Evolutionary conservation across 805 yeast species (phyloP), one percentile per base, ranked within the genome.

Genomic region (Grigorovia humatica): DNA sequence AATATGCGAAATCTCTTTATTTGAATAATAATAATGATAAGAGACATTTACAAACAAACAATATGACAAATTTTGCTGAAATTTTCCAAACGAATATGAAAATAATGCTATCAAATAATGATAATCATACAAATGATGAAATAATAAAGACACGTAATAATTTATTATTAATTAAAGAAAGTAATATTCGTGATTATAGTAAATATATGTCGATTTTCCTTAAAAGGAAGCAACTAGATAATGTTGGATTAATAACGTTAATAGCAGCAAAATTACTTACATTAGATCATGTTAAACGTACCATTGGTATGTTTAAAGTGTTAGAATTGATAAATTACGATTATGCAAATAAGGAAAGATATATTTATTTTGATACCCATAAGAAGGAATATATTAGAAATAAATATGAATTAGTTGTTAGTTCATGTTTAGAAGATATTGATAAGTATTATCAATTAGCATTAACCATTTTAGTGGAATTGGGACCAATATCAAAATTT

Each of bases 131-230:
- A 38, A 5, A n/a, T 13, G n/a, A 15, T 17, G 48, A 23, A 27
- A 50, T 46, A 1, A 51, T 44, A 42, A 59, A 53, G 23, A 53
- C 58, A 9, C 59, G 65, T 44, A 53, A 52, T 15, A 57, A 55
- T 44, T 48, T 67, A 43, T 46, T 59, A 15, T 50, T 63, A 11
- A 54, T 66, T 23, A 61, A 58, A 59, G 48, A 52, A 15, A 49
- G 59, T 1, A 58, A 57, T 43, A 41, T 40, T 9, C 55, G 60
- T 42, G 69, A 67, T 11, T 65, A 67, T 48, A 62, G 59, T 46
- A 67, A 66, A 43, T 63, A 61, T 47, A 57, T 66, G 62, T 58
- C 69, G 1, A 58, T 67, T 15, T 65, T 56, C 48, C 53, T 67
- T 46, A 67, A 66, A 47, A 56, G 69, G 29, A 64, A 61, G 51